A percentile compares a stretch with the other conserved stretches of the same genome.
Conservation (phyloP, 169 alveolate genomes). For the Plasmodium knowlesi region DNA sequence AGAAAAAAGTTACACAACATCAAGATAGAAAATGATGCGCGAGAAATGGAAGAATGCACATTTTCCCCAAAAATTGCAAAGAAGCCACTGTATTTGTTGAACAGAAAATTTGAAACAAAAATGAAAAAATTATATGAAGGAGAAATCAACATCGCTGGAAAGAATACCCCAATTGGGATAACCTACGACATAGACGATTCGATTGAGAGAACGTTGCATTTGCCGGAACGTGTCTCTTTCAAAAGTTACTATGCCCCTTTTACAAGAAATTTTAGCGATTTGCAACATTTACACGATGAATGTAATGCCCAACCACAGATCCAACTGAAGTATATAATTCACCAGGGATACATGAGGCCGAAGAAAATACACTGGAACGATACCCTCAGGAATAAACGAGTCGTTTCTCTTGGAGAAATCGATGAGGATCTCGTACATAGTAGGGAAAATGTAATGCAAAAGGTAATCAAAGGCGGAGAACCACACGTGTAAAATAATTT, state of each 20-base stretch:
- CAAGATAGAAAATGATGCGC: slow-evolving; percentile 13
- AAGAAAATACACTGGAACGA: slow-evolving; percentile 57
- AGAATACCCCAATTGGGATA: slow-evolving; percentile 12
- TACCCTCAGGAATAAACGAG: slow-evolving; percentile 19
- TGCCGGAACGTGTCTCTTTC: background rate
- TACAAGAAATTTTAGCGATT: background rate
- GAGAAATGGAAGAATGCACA: slow-evolving; percentile 75
- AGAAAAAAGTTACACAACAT: slow-evolving; percentile 30
- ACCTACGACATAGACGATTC: slow-evolving; percentile 69
- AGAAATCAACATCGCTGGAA: background rate
- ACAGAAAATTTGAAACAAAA: slow-evolving; percentile 26
- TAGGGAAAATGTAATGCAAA: background rate
- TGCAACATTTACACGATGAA: background rate
- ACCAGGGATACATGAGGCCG: slow-evolving; percentile 48
- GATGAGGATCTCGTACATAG: background rate
- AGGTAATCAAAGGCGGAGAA: background rate
- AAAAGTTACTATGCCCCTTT: background rate
- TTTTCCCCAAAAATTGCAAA: slow-evolving; percentile 29
- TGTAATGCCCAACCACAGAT: background rate
- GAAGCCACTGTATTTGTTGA: slow-evolving; percentile 40
- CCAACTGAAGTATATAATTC: slow-evolving; percentile 63
- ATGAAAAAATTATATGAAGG: background rate
- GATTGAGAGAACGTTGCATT: slow-evolving; percentile 53
- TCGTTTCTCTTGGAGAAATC: background rate
- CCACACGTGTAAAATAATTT: background rate